These are phyloP conservation scores for Epithele typhae DNA, from an alignment of 768 basidiomycete species.

Conservation along the genomic window DNA sequence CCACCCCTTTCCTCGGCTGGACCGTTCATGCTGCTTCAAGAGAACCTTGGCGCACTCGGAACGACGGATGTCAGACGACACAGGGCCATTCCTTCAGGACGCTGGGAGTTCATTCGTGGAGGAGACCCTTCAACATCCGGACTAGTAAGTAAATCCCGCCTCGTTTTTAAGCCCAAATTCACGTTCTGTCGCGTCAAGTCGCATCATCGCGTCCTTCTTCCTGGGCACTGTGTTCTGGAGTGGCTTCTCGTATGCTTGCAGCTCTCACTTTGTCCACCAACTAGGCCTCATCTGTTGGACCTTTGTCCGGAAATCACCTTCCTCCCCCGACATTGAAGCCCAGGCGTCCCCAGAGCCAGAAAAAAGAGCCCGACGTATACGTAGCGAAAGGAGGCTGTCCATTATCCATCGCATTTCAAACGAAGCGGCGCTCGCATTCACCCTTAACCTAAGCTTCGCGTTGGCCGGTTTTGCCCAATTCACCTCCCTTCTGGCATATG, in stretches of 20 bases:
- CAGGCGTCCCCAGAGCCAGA: constrained; percentile 1
- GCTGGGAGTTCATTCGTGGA: constrained; percentile 13
- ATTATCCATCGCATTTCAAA: constrained; percentile 13
- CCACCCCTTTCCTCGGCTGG: constrained; percentile 1
- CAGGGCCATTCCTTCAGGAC: constrained; percentile 1
- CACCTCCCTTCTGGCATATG: constrained; percentile 19
- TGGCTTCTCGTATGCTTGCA: constrained; percentile 22
- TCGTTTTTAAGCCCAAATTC: background rate
- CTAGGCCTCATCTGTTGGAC: constrained; percentile 8
- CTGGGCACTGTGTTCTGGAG: constrained; percentile 38
- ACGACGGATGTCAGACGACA: constrained; percentile 8
- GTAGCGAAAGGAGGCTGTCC: constrained; percentile 4
- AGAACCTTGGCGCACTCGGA: background rate
- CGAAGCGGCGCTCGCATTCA: constrained; percentile 21
- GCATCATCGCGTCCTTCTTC: constrained; percentile 34
- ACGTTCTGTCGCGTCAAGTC: constrained; percentile 21
- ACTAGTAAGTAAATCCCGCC: constrained; percentile 30
- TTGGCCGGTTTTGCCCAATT: constrained; percentile 24
- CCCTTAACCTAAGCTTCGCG: constrained; percentile 24
- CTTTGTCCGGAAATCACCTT: background rate
- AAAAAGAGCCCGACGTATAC: too few relatives aligned
- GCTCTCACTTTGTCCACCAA: constrained; percentile 5
- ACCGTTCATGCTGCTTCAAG: constrained; percentile 4
- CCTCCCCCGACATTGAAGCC: constrained; percentile 5
- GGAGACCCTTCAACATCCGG: constrained; percentile 29